These are phyloP conservation scores for Stemphylium lycopersici DNA, from an alignment of 2,329 filamentous ascomycete genomes.

Conservation along the genomic window DNA sequence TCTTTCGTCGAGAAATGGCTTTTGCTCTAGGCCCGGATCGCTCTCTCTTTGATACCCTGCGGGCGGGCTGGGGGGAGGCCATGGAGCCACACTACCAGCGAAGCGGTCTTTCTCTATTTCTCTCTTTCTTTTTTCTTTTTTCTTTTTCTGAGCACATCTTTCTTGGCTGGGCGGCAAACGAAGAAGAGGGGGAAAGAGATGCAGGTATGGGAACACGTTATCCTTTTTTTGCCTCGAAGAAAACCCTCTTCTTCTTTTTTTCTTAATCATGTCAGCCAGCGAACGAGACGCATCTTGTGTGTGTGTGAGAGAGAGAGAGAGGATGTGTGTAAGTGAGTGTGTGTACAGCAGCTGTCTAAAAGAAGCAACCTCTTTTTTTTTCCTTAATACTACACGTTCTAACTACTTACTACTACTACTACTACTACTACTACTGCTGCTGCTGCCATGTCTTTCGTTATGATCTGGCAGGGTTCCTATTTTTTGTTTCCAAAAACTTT, in stretches of 20 bases:
- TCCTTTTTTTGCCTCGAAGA: no score
- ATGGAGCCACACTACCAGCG: constrained; percentile 28
- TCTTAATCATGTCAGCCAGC: no score
- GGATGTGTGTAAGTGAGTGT: neutral
- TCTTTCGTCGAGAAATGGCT: constrained; percentile 38
- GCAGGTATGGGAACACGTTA: constrained; percentile 16
- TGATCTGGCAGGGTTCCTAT: constrained; percentile 1
- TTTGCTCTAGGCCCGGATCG: constrained; percentile 34
- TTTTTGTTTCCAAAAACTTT: neutral
- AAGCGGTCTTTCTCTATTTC: constrained; percentile 26
- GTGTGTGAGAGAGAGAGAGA: neutral
- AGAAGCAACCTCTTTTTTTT: constrained; percentile 8
- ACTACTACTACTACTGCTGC: constrained; percentile 2
- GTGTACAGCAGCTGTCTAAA: constrained; percentile 15
- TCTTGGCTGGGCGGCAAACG: neutral
- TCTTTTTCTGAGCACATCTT: constrained; percentile 13
- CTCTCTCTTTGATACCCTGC: constrained; percentile 47
- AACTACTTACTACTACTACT: neutral
- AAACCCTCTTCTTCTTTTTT: no score
- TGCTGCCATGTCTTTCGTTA: neutral
- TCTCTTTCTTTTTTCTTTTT: constrained; percentile 16
- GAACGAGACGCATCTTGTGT: neutral
- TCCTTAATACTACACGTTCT: constrained; percentile 25
- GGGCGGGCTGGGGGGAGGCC: constrained; percentile 24
- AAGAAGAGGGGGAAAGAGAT: constrained; percentile 9